Conservation (phyloP, 768 basidiomycete genomes). For the Cyathus striatus region DNA sequence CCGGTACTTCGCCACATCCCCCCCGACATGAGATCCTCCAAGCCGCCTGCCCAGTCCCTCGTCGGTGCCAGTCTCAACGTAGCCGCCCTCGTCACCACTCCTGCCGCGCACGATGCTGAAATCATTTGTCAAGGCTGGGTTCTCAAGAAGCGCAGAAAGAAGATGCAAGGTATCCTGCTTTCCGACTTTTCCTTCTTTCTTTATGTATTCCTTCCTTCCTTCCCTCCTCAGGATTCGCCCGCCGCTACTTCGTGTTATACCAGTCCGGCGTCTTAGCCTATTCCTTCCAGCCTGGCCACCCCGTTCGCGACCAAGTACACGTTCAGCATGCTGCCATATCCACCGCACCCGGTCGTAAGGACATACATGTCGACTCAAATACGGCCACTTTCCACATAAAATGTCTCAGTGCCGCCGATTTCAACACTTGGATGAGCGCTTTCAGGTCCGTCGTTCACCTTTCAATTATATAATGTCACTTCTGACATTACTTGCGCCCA, state of each 20-base stretch:
- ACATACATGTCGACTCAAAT: slow-evolving; percentile 77
- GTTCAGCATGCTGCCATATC: slow-evolving; percentile 74
- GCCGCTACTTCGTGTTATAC: slow-evolving; percentile 72
- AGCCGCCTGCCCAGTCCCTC: not conserved
- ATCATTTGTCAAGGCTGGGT: slow-evolving; percentile 71
- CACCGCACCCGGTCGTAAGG: slow-evolving; percentile 64
- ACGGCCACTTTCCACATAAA: slow-evolving; percentile 80
- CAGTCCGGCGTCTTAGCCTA: slow-evolving; percentile 71
- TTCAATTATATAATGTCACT: slow-evolving; percentile 6
- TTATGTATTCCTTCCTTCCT: no score
- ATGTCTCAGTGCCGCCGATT: slow-evolving; percentile 68
- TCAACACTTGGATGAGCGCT: slow-evolving; percentile 67
- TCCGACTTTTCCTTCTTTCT: not conserved
- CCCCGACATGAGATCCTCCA: not conserved
- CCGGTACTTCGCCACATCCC: no score
- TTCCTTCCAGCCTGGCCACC: slow-evolving; percentile 66
- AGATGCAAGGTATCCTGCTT: slow-evolving; percentile 65
- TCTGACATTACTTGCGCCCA: slow-evolving; percentile 7
- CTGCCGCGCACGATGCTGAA: slow-evolving; percentile 11
- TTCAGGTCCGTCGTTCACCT: slow-evolving; percentile 54
- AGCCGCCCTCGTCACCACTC: not conserved
- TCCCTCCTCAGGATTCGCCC: slow-evolving; percentile 63
- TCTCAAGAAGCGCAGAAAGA: slow-evolving; percentile 82
- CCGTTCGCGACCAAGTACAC: slow-evolving; percentile 64
- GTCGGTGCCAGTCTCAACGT: slow-evolving; percentile 2